A percentile compares a stretch with the other conserved stretches of the same genome.
phyloP scores from a whole-genome alignment of 176 grass and related monocot species.

The Carex littledalei region DNA sequence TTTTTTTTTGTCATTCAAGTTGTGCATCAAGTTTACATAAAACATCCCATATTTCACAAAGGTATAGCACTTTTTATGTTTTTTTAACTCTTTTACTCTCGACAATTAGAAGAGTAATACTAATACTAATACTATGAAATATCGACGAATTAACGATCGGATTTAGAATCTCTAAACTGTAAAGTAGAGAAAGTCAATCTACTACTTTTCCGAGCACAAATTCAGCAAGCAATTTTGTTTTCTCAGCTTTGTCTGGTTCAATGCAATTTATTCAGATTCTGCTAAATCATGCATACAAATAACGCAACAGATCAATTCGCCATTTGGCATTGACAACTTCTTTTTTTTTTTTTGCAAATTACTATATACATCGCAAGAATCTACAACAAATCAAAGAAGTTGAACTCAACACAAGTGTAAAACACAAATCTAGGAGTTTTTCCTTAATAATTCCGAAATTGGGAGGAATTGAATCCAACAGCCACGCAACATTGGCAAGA shows the following conservation, averaged over 20 bases:
- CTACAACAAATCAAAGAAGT: conserved; percentile 12
- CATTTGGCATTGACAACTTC: neutral
- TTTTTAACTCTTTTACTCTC: too few species aligned
- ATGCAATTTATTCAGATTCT: neutral
- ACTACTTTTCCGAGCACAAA: neutral
- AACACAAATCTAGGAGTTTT: neutral
- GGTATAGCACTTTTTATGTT: neutral
- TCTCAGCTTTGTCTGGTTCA: neutral
- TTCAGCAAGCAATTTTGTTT: neutral
- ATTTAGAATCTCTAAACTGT: neutral
- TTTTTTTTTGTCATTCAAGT: too few species aligned
- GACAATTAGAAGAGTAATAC: neutral
- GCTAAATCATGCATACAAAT: neutral
- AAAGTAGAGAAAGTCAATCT: neutral
- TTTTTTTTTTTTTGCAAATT: neutral
- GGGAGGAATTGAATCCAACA: neutral
- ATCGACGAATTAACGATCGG: neutral
- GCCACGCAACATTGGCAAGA: neutral
- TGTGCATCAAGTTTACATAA: neutral
- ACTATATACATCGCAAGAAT: conserved; percentile 13
- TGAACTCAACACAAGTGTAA: neutral
- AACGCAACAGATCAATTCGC: neutral
- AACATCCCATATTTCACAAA: neutral
- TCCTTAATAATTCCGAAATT: neutral
- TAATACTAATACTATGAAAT: neutral